phyloP scores from a whole-genome alignment of 805 yeast genomes.

The Cyberlindnera xylosilytica region DNA sequence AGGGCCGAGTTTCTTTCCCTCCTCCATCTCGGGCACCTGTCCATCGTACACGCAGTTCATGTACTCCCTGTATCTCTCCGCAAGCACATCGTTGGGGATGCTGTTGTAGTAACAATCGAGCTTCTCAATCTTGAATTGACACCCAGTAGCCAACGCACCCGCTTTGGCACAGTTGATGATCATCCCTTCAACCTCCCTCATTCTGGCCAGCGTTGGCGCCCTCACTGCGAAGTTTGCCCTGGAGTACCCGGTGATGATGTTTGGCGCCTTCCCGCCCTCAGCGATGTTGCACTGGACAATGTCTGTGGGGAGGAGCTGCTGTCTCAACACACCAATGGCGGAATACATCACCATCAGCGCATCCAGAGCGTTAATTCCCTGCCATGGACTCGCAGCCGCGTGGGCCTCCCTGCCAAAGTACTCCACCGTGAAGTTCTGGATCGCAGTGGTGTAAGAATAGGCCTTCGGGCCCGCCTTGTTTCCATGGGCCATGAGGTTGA shows the following conservation, averaged over 20 bases:
- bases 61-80: background rate
- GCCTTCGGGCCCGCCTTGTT: background rate
- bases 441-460: constrained; percentile 6
- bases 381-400: constrained; percentile 15
- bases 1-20: background rate
- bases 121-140: constrained; percentile 4
- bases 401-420: constrained; percentile 14
- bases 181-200: constrained; percentile 4
- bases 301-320: constrained; percentile 5
- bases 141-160: constrained; percentile 14
- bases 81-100: constrained; percentile 8
- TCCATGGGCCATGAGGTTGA: constrained; percentile 10
- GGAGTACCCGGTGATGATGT: constrained; percentile 12
- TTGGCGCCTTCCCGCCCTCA: constrained; percentile 11
- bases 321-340: constrained; percentile 10
- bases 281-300: constrained; percentile 5
- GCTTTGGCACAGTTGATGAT: constrained; percentile 9
- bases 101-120: constrained; percentile 5
- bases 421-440: constrained; percentile 5
- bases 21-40: too few relatives aligned
- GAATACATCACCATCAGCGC: constrained; percentile 8
- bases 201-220: constrained; percentile 10
- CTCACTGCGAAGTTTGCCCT: constrained; percentile 5
- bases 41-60: constrained; percentile 4
- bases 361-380: constrained; percentile 13